Base-by-base conservation (phyloP, 2,329 filamentous ascomycete genomes). In the Aplosporella prunicola region DNA sequence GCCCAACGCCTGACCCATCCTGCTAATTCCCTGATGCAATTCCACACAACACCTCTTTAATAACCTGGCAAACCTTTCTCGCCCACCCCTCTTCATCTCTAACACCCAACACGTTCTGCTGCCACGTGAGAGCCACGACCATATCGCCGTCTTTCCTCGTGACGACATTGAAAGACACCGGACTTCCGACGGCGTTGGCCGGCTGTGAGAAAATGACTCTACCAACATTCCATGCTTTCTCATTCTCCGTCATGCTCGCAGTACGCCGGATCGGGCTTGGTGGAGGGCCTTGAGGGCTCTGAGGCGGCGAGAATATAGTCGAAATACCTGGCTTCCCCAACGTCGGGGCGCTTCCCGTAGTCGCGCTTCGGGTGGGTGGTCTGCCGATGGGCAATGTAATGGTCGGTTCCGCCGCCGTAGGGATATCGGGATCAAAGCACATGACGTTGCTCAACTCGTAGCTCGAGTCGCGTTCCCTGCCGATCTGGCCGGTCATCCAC, bases 381-480 rank as follows among this genome's bases (percentile, higher is more conserved):
- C n/a, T n/a, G 22, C 22, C 22, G 22, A 24, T 24, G 8, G 8
- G 8, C 8, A 8, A 24, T 24, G 8, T 24, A 8, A 8, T 24
- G 8, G 8, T 8, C 22, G 8, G 22, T 24, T 24, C 25, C 15
- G 5, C 11, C 6, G 6, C 32, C 15, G 18, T 16, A n/a, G 13
- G 2, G 7, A 6, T 1, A 2, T 37, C 40, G 11, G 40, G 44
- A 32, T 60, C 51, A 43, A 68, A 63, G 3, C 48, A 53, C 20
- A 60, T 56, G 2, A 68, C 33, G 42, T 70, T 71, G 47, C 66
- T 69, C 7, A 70, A 38, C 46, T 68, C 64, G 36, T 62, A 68
- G 5, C 63, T 64, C 11, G 43, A 51, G 26, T 64, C 62, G 17
- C 66, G 52, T 18, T 43, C 40, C 35, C 58, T 45, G 4, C 60